Conservation (phyloP, 345 rosid species). For the Bruguiera gymnorhiza region DNA sequence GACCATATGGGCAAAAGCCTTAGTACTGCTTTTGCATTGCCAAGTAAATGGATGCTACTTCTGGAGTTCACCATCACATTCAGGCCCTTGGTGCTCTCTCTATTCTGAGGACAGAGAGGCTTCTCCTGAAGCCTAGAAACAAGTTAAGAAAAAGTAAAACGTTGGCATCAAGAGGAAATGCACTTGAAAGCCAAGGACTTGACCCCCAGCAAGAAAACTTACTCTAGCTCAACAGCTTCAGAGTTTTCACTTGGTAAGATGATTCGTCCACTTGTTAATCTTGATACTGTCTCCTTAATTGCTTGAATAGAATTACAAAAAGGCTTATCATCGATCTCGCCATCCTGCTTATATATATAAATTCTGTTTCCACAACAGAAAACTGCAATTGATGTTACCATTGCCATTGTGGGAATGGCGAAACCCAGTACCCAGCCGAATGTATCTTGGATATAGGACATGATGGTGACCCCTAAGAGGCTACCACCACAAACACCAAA, state of each 20-base stretch:
- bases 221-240: conserved; percentile 67
- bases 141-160: conserved; percentile 5
- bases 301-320: conserved; percentile 25
- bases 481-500: conserved; percentile 85
- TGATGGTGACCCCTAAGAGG: conserved; percentile 73
- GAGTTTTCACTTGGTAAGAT: conserved; percentile 38
- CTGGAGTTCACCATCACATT: conserved; percentile 17
- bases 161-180: conserved; percentile 4
- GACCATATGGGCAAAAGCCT: conserved; percentile 85
- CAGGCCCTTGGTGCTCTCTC: conserved; percentile 6
- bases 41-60: conserved; percentile 19
- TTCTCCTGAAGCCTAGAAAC: conserved; percentile 65
- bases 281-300: conserved; percentile 36
- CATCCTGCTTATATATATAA: conserved; percentile 38
- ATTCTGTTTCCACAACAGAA: conserved; percentile 59
- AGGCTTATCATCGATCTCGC: conserved; percentile 17
- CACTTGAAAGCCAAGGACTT: background rate
- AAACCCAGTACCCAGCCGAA: conserved; percentile 91
- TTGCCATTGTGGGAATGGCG: conserved; percentile 69
- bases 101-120: conserved; percentile 55
- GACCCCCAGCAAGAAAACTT: conserved; percentile 32
- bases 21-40: conserved; percentile 45
- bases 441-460: conserved; percentile 88
- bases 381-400: conserved; percentile 51
- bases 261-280: conserved; percentile 29